Percentiles rank a stretch among this genome's conserved stretches.
Conservation (phyloP, 768 basidiomycete genomes). For the Boletus rubroflammeus region DNA sequence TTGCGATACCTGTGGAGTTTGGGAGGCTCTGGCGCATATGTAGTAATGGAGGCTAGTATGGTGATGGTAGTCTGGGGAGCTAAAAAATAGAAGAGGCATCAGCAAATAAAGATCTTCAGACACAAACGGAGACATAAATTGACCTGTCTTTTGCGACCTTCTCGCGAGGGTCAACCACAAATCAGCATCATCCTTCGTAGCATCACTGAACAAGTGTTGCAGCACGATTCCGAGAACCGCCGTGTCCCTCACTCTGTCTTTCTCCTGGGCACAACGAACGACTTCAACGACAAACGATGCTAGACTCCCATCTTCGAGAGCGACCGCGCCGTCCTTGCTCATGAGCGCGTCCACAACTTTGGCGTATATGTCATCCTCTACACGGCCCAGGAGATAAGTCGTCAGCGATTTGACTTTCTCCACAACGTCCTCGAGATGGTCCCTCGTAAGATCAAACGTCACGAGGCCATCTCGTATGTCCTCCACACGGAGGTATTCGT, state of each 20-base stretch:
- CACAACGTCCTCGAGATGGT: constrained; percentile 37
- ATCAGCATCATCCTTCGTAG: constrained; percentile 65
- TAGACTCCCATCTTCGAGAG: constrained; percentile 17
- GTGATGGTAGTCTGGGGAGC: constrained; percentile 70
- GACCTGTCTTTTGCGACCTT: constrained; percentile 60
- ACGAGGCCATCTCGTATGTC: constrained; percentile 49
- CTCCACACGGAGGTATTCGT: constrained; percentile 57
- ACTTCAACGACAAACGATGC: constrained; percentile 33
- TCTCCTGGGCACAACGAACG: constrained; percentile 28
- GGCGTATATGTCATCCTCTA: constrained; percentile 50
- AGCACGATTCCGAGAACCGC: constrained; percentile 61
- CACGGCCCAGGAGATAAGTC: constrained; percentile 56
- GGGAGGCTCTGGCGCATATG: constrained; percentile 62
- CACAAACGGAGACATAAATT: constrained; percentile 15
- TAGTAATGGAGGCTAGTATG: constrained; percentile 58
- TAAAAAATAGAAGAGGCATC: constrained; percentile 25
- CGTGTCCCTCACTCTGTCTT: constrained; percentile 51
- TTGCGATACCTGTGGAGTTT: constrained; percentile 81
- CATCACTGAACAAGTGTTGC: constrained; percentile 54
- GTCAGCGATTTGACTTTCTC: constrained; percentile 48
- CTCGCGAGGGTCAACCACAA: constrained; percentile 72
- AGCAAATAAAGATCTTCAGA: background rate
- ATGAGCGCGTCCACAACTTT: constrained; percentile 37
- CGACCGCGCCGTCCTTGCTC: constrained; percentile 23
- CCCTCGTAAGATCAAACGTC: constrained; percentile 1